A percentile compares a stretch with the other conserved stretches of the same genome.
Evolutionary conservation across 495 filamentous ascomycete species (phyloP).

Genomic region (Lophiostoma macrostomum): DNA sequence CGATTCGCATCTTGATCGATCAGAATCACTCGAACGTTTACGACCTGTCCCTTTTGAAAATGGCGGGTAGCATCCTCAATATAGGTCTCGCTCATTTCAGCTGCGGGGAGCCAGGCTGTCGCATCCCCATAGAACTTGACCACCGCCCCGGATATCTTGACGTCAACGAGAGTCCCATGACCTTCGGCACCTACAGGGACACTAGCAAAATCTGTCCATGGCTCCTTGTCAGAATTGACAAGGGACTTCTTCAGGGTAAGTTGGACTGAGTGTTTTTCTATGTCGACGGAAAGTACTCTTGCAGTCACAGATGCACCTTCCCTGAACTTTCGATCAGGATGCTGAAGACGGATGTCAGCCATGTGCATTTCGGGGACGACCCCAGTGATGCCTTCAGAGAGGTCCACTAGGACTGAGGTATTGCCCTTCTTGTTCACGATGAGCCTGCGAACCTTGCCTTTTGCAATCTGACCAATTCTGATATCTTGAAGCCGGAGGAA

Average conservation of each 20-base stretch:
- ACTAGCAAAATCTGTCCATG: conserved; percentile 71
- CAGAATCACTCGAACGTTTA: conserved; percentile 78
- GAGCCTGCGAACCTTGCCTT: conserved; percentile 82
- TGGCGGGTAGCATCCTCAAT: conserved; percentile 86
- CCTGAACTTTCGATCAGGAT: conserved; percentile 93
- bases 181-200: conserved; percentile 67
- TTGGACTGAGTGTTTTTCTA: conserved; percentile 72
- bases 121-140: conserved; percentile 89
- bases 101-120: conserved; percentile 80
- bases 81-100: conserved; percentile 96
- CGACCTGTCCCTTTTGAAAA: conserved; percentile 84
- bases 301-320: conserved; percentile 80
- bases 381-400: conserved; percentile 82
- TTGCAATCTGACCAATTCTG: conserved; percentile 72
- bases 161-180: conserved; percentile 78
- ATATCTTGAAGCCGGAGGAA: conserved; percentile 90
- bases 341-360: conserved; percentile 79
- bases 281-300: conserved; percentile 76
- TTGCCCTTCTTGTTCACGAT: conserved; percentile 68
- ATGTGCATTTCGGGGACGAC: conserved; percentile 85
- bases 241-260: conserved; percentile 92
- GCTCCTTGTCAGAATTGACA: conserved; percentile 74
- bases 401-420: conserved; percentile 72
- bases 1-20: conserved; percentile 67
- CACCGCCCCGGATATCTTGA: conserved; percentile 74